phyloP scores from a whole-genome alignment of 352 stramenopile genomes.

The Pythium guiyangense region DNA sequence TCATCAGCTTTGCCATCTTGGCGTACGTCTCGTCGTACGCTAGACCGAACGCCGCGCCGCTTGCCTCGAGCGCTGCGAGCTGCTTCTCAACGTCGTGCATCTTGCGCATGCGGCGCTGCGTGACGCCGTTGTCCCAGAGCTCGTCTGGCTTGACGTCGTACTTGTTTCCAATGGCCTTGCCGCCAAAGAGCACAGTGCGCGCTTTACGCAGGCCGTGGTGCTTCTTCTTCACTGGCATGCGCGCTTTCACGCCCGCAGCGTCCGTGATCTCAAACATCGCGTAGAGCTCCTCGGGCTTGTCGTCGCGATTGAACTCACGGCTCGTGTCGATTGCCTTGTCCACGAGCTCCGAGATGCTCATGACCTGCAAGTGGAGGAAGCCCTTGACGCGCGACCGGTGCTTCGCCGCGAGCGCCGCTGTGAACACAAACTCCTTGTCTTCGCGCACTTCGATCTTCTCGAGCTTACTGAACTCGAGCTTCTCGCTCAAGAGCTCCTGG shows the following conservation, averaged over 20 bases:
- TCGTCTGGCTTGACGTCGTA: constrained; percentile 30
- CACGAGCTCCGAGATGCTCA: constrained; percentile 33
- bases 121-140: constrained; percentile 27
- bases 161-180: constrained; percentile 8
- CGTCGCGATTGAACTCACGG: constrained; percentile 24
- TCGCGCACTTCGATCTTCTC: constrained; percentile 27
- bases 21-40: constrained; percentile 18
- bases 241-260: constrained; percentile 12
- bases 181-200: constrained; percentile 22
- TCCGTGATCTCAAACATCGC: constrained; percentile 39
- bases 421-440: constrained; percentile 21
- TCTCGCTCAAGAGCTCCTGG: constrained; percentile 32
- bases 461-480: constrained; percentile 46
- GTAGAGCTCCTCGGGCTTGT: constrained; percentile 37
- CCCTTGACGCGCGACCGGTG: constrained; percentile 21
- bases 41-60: constrained; percentile 1
- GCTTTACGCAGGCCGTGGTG: constrained; percentile 5
- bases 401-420: constrained; percentile 23
- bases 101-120: constrained; percentile 27
- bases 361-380: constrained; percentile 34
- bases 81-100: constrained; percentile 22
- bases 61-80: constrained; percentile 10
- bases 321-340: constrained; percentile 28
- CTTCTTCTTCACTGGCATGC: constrained; percentile 6
- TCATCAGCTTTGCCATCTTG: constrained; percentile 19